phyloP scores from a whole-genome alignment of 2,329 filamentous ascomycete genomes.

The Xylariaceae sp. region DNA sequence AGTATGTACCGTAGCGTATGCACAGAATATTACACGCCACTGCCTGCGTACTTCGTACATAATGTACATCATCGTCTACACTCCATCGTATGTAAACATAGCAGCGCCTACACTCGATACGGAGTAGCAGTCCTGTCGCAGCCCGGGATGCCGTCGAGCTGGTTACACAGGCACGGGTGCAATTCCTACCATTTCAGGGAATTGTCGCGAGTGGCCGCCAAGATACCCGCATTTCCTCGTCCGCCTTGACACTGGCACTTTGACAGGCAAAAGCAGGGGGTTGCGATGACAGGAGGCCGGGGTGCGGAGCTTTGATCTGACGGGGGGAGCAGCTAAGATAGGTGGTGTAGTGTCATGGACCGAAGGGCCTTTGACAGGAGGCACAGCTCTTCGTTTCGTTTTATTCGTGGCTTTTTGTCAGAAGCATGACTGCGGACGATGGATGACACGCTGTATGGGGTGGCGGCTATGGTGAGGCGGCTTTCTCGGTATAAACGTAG shows the following conservation, averaged over 20 bases:
- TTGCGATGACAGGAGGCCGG: constrained; percentile 26
- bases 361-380: constrained; percentile 26
- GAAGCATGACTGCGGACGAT: neutral
- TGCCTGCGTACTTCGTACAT: too few relatives aligned
- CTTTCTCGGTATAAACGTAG: too few relatives aligned
- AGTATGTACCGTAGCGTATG: too few relatives aligned
- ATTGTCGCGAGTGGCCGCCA: constrained; percentile 30
- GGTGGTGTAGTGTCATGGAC: too few relatives aligned
- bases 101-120: neutral
- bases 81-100: neutral
- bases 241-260: neutral
- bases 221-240: constrained; percentile 3
- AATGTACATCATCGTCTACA: too few relatives aligned
- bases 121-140: neutral
- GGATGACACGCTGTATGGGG: too few relatives aligned
- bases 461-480: too few relatives aligned
- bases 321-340: constrained; percentile 25
- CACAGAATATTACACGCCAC: too few relatives aligned
- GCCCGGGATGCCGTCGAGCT: constrained; percentile 15
- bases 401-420: constrained; percentile 8
- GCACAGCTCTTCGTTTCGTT: constrained; percentile 11
- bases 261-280: constrained; percentile 10
- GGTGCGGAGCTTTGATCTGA: constrained; percentile 22
- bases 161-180: neutral
- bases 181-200: constrained; percentile 24